phyloP scores from a whole-genome alignment of 208 protist genomes.

The Tritrichomonas foetus region DNA sequence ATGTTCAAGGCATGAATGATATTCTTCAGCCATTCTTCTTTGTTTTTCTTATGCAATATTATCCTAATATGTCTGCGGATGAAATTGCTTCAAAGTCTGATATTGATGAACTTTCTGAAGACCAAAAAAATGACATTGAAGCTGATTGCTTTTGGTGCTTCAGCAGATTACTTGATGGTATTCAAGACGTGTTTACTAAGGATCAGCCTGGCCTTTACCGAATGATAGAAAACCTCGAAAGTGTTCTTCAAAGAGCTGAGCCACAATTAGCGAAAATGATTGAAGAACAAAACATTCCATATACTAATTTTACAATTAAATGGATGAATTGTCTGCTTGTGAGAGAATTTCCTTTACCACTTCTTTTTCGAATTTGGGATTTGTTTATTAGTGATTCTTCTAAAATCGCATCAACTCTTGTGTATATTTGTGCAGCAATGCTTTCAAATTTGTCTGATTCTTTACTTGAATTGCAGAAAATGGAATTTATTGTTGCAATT shows the following conservation, averaged over 20 bases:
- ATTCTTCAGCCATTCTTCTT: constrained; percentile 75
- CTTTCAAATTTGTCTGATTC: not conserved
- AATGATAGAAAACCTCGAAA: constrained; percentile 61
- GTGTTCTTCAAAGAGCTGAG: constrained; percentile 57
- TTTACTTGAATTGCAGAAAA: too few species aligned
- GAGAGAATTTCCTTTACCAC: constrained; percentile 69
- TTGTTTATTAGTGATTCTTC: constrained; percentile 69
- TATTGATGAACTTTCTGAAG: not conserved
- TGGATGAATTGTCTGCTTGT: constrained; percentile 69
- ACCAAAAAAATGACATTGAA: constrained; percentile 63
- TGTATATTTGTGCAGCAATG: constrained; percentile 3
- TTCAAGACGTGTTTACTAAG: constrained; percentile 77
- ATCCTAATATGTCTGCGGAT: not conserved
- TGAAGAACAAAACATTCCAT: constrained; percentile 61
- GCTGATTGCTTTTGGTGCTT: constrained; percentile 77
- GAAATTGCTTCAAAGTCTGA: not conserved
- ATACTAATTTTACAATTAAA: constrained; percentile 62
- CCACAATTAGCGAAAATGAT: constrained; percentile 60
- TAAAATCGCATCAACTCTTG: not conserved
- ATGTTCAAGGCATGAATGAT: constrained; percentile 85
- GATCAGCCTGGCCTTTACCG: constrained; percentile 72
- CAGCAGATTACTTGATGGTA: constrained; percentile 67
- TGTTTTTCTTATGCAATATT: constrained; percentile 59
- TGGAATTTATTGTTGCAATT: too few species aligned
- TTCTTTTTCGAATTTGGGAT: constrained; percentile 72